Evolutionary conservation across 805 yeast genomes (phyloP).

Genomic region (Candida maesae): DNA sequence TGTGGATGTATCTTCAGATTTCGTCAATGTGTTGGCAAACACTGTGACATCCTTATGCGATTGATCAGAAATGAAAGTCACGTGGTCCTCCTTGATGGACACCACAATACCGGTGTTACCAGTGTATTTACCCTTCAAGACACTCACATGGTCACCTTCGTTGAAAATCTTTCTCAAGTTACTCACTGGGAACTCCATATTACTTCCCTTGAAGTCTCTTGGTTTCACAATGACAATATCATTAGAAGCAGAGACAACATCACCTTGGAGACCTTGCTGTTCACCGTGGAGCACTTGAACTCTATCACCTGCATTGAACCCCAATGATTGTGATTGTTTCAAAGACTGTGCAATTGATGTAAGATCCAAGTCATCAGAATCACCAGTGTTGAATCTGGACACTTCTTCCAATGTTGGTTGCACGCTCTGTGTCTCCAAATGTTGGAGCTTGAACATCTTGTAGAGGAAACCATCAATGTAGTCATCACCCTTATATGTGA

Average conservation of each 20-base stretch:
- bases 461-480: constrained; percentile 83
- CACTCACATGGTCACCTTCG: constrained; percentile 94
- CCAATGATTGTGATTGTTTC: constrained; percentile 54
- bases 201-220: constrained; percentile 43
- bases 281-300: constrained; percentile 93
- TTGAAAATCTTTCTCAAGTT: constrained; percentile 81
- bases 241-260: constrained; percentile 63
- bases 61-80: constrained; percentile 85
- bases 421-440: constrained; percentile 74
- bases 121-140: constrained; percentile 82
- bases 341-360: constrained; percentile 84
- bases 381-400: constrained; percentile 71
- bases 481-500: constrained; percentile 79
- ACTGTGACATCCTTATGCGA: constrained; percentile 86
- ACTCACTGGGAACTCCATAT: constrained; percentile 76
- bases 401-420: constrained; percentile 87
- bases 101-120: constrained; percentile 96
- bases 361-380: constrained; percentile 78
- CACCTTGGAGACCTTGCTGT: constrained; percentile 85
- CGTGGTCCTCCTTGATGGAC: constrained; percentile 75
- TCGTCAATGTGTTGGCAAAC: constrained; percentile 84
- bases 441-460: constrained; percentile 83
- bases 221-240: constrained; percentile 52
- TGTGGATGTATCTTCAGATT: constrained; percentile 87
- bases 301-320: constrained; percentile 89